These are phyloP conservation scores for Oryza brachyantha DNA, from an alignment of 176 grass and related monocot genomes.

Conservation along the genomic window DNA sequence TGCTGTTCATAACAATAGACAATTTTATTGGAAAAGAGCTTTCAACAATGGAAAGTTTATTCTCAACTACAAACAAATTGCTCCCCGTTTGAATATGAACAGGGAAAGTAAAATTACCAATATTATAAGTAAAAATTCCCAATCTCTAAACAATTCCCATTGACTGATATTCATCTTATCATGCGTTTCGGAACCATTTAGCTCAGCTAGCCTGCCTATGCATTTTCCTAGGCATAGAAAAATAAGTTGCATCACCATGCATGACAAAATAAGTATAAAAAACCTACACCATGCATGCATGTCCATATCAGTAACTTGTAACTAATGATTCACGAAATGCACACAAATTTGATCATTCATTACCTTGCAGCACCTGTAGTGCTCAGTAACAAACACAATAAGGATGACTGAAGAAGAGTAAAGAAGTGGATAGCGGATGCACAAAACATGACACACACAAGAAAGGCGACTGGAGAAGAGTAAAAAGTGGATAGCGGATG, in stretches of 20 bases:
- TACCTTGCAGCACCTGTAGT: too few species aligned
- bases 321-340: too few species aligned
- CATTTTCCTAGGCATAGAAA: too few species aligned
- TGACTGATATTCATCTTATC: neutral
- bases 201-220: too few species aligned
- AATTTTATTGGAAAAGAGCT: neutral
- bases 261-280: neutral
- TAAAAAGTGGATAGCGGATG: neutral
- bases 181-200: neutral
- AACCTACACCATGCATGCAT: neutral
- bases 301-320: neutral
- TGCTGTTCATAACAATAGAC: neutral
- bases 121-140: neutral
- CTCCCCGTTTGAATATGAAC: neutral
- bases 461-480: neutral
- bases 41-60: neutral
- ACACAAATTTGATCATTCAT: too few species aligned
- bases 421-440: neutral
- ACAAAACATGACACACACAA: too few species aligned
- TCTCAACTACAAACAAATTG: constrained; percentile 20
- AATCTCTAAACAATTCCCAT: neutral
- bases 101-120: neutral
- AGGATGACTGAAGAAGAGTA: neutral
- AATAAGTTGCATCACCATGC: neutral
- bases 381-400: constrained; percentile 3